These are phyloP conservation scores for Lycium ferocissimum DNA, from an alignment of 257 asterid genomes.

Conservation along the genomic window DNA sequence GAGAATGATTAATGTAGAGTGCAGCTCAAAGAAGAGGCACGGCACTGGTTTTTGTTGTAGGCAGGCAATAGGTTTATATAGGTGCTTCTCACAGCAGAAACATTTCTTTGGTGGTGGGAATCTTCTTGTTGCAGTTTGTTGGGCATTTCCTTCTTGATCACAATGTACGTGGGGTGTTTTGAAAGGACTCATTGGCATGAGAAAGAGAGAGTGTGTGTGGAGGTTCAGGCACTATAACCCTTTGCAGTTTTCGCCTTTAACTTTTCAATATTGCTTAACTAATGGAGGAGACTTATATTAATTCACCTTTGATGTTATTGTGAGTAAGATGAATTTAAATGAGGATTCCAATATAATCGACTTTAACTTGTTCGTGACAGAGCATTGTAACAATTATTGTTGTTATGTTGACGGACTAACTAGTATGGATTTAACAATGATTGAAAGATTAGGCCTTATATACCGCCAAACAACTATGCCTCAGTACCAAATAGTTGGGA, in stretches of 20 bases:
- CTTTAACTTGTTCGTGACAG: neutral
- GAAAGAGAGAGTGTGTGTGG: constrained; percentile 39
- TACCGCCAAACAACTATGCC: neutral
- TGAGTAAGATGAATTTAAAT: neutral
- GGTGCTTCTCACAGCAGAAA: constrained; percentile 49
- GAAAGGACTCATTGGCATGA: constrained; percentile 58
- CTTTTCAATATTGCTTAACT: constrained; percentile 15
- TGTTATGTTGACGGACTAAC: neutral
- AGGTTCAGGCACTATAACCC: neutral
- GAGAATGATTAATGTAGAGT: constrained; percentile 6
- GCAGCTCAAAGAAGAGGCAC: constrained; percentile 9
- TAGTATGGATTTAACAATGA: neutral
- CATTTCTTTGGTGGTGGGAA: constrained; percentile 47
- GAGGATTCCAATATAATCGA: neutral
- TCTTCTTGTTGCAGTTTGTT: constrained; percentile 89
- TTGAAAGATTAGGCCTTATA: neutral
- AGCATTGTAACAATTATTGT: neutral
- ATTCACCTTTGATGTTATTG: neutral
- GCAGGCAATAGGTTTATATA: constrained; percentile 43
- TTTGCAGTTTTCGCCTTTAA: neutral
- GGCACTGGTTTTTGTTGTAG: constrained; percentile 31
- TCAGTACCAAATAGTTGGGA: neutral
- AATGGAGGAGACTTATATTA: neutral
- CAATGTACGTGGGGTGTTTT: constrained; percentile 52
- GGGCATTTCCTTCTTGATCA: constrained; percentile 52